Evolutionary conservation across 169 alveolate species (phyloP).

Genomic region (Plasmodium adleri): DNA sequence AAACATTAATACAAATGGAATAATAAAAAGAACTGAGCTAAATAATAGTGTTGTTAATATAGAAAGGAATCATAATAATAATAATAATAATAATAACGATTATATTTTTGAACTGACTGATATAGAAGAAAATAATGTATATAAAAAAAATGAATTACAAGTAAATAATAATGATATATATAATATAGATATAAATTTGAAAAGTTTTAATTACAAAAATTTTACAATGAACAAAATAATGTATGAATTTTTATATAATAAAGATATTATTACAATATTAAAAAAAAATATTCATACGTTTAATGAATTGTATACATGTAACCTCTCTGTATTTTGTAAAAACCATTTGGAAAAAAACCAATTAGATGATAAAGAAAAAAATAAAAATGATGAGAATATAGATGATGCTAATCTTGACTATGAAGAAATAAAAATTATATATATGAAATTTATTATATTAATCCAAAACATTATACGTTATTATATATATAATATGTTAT

Average conservation of each 20-base stretch:
- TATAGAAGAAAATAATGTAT: neutral
- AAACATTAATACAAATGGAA: neutral
- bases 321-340: slow-evolving; percentile 3
- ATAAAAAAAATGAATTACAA: neutral
- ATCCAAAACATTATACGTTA: slow-evolving; percentile 66
- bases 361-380: neutral
- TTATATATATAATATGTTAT: slow-evolving; percentile 64
- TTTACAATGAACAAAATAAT: slow-evolving; percentile 67
- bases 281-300: slow-evolving; percentile 20
- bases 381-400: neutral
- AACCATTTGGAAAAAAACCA: neutral
- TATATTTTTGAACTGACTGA: neutral
- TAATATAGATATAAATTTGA: slow-evolving; percentile 6
- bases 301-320: slow-evolving; percentile 35
- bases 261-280: slow-evolving; percentile 43
- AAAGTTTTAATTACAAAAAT: slow-evolving; percentile 32
- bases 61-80: neutral
- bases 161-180: too few relatives aligned
- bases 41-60: neutral
- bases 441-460: slow-evolving; percentile 38
- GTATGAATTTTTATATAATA: slow-evolving; percentile 72
- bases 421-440: slow-evolving; percentile 30
- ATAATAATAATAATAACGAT: neutral
- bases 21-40: neutral
- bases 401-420: slow-evolving; percentile 16